Conservation (phyloP, 2,329 filamentous ascomycete species). For the Helminthosporium solani region DNA sequence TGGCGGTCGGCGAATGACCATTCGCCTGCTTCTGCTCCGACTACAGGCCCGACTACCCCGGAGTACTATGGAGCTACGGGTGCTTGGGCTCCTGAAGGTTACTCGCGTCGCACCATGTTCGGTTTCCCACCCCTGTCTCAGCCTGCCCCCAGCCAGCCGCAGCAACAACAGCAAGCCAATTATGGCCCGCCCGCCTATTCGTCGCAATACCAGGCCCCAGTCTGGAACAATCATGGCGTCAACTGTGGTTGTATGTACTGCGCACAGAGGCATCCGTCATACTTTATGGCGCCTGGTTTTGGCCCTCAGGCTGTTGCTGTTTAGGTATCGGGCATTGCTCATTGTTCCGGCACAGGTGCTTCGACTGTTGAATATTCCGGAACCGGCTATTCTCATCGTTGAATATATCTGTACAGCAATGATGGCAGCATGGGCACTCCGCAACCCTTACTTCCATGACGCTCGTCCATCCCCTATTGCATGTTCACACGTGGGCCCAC, state of each 20-base stretch:
- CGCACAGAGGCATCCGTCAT: slow-evolving; percentile 39
- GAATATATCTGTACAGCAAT: neutral
- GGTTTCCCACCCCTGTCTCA: slow-evolving; percentile 42
- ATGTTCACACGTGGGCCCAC: slow-evolving; percentile 21
- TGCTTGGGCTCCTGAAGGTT: slow-evolving; percentile 51
- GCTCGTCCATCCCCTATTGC: slow-evolving; percentile 16
- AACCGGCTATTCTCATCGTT: slow-evolving; percentile 14
- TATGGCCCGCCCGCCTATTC: slow-evolving; percentile 38
- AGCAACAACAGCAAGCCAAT: slow-evolving; percentile 39
- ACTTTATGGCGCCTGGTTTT: slow-evolving; percentile 43
- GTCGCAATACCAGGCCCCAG: slow-evolving; percentile 37
- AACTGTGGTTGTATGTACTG: slow-evolving; percentile 44
- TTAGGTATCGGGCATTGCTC: slow-evolving; percentile 10
- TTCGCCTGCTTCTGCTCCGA: slow-evolving; percentile 56
- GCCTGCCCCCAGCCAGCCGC: slow-evolving; percentile 44
- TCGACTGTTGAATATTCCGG: slow-evolving; percentile 8
- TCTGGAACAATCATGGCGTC: slow-evolving; percentile 40
- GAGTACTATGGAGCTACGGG: slow-evolving; percentile 53
- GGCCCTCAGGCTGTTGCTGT: slow-evolving; percentile 43
- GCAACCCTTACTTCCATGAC: slow-evolving; percentile 14
- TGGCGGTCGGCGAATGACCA: slow-evolving; percentile 47
- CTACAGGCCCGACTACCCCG: slow-evolving; percentile 56
- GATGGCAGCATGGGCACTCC: neutral
- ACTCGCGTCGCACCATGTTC: slow-evolving; percentile 46
- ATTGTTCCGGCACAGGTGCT: neutral